Conservation (phyloP, 495 filamentous ascomycete genomes). For the Astrocystis sublimbata region DNA sequence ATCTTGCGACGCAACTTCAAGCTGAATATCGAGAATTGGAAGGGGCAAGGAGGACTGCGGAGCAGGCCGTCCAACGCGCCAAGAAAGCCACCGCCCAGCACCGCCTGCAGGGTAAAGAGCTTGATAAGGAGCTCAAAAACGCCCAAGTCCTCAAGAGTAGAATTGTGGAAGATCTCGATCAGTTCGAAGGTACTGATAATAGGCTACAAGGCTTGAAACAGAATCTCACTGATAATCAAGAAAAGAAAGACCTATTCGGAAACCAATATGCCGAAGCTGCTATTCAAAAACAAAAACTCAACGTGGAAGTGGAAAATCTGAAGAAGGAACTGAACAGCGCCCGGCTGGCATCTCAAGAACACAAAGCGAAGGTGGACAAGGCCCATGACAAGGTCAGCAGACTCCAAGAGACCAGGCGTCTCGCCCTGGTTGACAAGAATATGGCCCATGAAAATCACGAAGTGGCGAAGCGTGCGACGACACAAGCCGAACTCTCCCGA, state of each 20-base stretch:
- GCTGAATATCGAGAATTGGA: conserved; percentile 41
- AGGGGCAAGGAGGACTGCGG: conserved; percentile 47
- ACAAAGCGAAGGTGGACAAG: conserved; percentile 52
- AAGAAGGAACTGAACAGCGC: conserved; percentile 25
- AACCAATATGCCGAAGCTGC: conserved; percentile 42
- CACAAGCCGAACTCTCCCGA: conserved; percentile 45
- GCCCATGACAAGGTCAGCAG: conserved; percentile 58
- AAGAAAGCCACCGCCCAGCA: conserved; percentile 60
- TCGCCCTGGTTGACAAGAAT: conserved; percentile 68
- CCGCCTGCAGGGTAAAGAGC: conserved; percentile 31
- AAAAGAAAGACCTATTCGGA: conserved; percentile 40
- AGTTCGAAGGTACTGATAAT: conserved; percentile 46
- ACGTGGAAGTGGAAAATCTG: conserved; percentile 33
- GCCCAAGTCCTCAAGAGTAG: conserved; percentile 26
- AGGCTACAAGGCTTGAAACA: conserved; percentile 37
- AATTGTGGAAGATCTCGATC: conserved; percentile 40
- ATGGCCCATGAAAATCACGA: conserved; percentile 54
- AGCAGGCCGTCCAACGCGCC: conserved; percentile 57
- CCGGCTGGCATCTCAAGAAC: conserved; percentile 45
- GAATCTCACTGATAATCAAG: conserved; percentile 33
- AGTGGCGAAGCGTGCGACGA: conserved; percentile 49
- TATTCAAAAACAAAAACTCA: conserved; percentile 41
- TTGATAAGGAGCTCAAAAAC: conserved; percentile 30
- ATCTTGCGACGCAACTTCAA: conserved; percentile 44
- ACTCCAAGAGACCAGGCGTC: conserved; percentile 50